phyloP scores from a whole-genome alignment of 1,284 basidiomycete species.

The Tylopilus sp. region DNA sequence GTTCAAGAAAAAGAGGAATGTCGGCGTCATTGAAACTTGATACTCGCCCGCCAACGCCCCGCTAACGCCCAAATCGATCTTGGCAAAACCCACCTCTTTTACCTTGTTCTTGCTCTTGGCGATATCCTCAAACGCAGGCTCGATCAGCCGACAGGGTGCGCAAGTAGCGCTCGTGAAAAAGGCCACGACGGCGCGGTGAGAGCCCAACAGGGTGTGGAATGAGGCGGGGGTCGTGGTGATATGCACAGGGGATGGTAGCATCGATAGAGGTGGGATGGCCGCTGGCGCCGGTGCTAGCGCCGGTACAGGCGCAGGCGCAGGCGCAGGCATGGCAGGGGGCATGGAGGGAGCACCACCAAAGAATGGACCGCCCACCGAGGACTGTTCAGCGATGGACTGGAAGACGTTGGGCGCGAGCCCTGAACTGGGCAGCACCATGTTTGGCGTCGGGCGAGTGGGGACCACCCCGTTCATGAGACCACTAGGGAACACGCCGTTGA shows the following conservation, averaged over 20 bases:
- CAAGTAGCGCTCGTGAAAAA: constrained; percentile 66
- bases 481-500: constrained; percentile 80
- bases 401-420: constrained; percentile 57
- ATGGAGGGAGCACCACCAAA: constrained; percentile 15
- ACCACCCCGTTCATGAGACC: constrained; percentile 40
- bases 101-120: constrained; percentile 40
- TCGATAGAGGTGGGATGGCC: constrained; percentile 17
- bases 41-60: constrained; percentile 57
- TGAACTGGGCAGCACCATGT: constrained; percentile 39
- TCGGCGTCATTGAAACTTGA: constrained; percentile 75
- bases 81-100: constrained; percentile 62
- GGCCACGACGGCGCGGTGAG: constrained; percentile 52
- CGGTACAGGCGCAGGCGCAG: not conserved
- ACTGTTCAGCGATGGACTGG: constrained; percentile 57
- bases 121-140: constrained; percentile 57
- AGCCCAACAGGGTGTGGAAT: constrained; percentile 45
- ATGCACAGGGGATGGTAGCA: constrained; percentile 42
- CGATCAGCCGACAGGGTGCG: constrained; percentile 58
- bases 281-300: constrained; percentile 21
- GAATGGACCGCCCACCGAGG: constrained; percentile 36
- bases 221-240: constrained; percentile 54
- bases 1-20: constrained; percentile 78
- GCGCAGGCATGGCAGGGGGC: constrained; percentile 5
- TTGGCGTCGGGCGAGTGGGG: constrained; percentile 36
- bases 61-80: constrained; percentile 73